Conservation (phyloP, 345 rosid genomes). For the Salix exigua region DNA sequence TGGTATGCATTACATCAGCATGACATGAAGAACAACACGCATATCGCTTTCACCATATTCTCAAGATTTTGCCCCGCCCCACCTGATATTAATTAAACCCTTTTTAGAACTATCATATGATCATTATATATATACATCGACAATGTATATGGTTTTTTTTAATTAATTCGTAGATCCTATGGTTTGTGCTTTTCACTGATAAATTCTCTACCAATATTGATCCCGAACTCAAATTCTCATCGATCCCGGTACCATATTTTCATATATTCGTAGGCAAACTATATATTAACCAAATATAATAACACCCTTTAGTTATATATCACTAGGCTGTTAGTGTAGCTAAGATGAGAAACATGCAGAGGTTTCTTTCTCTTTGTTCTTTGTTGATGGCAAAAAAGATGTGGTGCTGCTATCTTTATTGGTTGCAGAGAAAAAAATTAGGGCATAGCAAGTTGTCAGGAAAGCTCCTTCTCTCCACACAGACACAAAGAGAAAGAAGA, state of each 20-base stretch:
- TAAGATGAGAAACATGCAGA: background rate
- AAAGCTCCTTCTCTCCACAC: constrained; percentile 40
- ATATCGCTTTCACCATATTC: background rate
- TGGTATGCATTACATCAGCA: background rate
- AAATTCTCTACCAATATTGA: background rate
- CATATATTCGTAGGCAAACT: background rate
- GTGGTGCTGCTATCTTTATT: constrained; percentile 38
- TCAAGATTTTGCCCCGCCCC: background rate
- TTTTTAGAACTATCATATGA: background rate
- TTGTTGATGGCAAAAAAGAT: constrained; percentile 13
- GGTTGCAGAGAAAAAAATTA: constrained; percentile 37
- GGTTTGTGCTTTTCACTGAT: background rate
- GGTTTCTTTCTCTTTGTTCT: background rate
- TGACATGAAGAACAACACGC: background rate
- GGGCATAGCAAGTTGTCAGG: constrained; percentile 56
- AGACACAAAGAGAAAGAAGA: constrained; percentile 14
- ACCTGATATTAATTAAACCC: background rate
- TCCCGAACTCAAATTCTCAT: background rate
- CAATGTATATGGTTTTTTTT: background rate
- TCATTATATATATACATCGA: background rate
- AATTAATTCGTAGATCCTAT: background rate
- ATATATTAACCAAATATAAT: background rate
- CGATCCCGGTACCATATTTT: background rate
- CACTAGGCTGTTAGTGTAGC: background rate
- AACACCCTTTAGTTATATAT: background rate